These are phyloP conservation scores for Phyllachora maydis DNA, from an alignment of 2,329 filamentous ascomycete species.

Conservation along the genomic window DNA sequence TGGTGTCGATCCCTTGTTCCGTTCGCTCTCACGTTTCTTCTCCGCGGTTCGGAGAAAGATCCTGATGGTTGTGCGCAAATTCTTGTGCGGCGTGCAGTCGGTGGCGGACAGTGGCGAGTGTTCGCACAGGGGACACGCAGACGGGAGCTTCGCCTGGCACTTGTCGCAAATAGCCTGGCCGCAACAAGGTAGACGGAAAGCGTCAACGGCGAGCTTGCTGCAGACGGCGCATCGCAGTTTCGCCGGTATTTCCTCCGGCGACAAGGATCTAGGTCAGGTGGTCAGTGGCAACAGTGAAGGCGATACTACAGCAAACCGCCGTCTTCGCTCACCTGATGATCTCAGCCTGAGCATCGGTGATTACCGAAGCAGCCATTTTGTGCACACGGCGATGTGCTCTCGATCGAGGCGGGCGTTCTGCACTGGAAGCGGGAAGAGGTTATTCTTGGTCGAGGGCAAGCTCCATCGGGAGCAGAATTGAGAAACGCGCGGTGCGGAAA, in stretches of 20 bases:
- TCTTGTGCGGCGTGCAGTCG: constrained; percentile 76
- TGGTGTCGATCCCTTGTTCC: constrained; percentile 26
- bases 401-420: no score
- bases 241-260: constrained; percentile 75
- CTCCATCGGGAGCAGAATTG: no score
- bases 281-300: constrained; percentile 4
- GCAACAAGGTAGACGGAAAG: constrained; percentile 82
- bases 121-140: constrained; percentile 80
- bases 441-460: no score
- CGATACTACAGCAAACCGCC: background rate
- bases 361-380: constrained; percentile 10
- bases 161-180: constrained; percentile 84
- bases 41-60: constrained; percentile 81
- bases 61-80: constrained; percentile 76
- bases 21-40: constrained; percentile 73
- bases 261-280: constrained; percentile 37
- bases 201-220: constrained; percentile 75
- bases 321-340: constrained; percentile 28
- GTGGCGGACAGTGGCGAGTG: constrained; percentile 74
- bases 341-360: constrained; percentile 36
- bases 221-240: constrained; percentile 91
- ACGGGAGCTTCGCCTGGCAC: constrained; percentile 59
- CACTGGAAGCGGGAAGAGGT: no score
- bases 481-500: no score
- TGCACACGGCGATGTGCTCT: background rate